A percentile compares a stretch with the other conserved stretches of the same genome.
phyloP scores from a whole-genome alignment of 2,329 filamentous ascomycete species.

The Penicillium sp. region DNA sequence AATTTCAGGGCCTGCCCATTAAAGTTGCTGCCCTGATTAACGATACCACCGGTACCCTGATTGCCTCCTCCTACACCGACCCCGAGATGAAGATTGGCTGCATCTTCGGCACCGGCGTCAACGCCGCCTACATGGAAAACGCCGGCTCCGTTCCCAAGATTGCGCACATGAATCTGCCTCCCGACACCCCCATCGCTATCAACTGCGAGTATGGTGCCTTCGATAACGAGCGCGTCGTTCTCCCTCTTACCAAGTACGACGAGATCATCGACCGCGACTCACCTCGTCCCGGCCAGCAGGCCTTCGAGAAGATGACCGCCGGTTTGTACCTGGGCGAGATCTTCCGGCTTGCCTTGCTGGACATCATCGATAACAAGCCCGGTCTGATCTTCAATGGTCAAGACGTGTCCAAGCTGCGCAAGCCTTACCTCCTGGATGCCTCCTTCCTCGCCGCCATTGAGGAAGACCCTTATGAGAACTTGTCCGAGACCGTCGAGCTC shows the following conservation, averaged over 20 bases:
- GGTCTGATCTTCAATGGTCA: constrained; percentile 80
- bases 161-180: constrained; percentile 82
- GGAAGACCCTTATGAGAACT: constrained; percentile 93
- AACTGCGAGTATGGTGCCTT: constrained; percentile 98
- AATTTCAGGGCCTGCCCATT: constrained; percentile 75
- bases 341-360: constrained; percentile 83
- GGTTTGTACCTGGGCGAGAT: constrained; percentile 94
- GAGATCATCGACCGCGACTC: constrained; percentile 86
- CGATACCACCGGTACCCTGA: constrained; percentile 94
- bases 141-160: constrained; percentile 91
- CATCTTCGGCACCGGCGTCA: constrained; percentile 98
- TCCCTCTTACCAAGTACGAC: constrained; percentile 85
- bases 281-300: constrained; percentile 88
- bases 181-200: constrained; percentile 86
- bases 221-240: constrained; percentile 87
- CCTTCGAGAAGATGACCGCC: constrained; percentile 97
- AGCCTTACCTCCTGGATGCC: constrained; percentile 86
- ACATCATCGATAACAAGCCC: constrained; percentile 78
- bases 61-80: constrained; percentile 97
- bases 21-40: constrained; percentile 94
- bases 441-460: constrained; percentile 94
- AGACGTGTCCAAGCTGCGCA: constrained; percentile 77
- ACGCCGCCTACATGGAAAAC: constrained; percentile 97
- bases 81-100: constrained; percentile 90
- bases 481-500: constrained; percentile 83